These are phyloP conservation scores for Aureobasidium subglaciale DNA, from an alignment of 2,329 filamentous ascomycete species.

Conservation along the genomic window DNA sequence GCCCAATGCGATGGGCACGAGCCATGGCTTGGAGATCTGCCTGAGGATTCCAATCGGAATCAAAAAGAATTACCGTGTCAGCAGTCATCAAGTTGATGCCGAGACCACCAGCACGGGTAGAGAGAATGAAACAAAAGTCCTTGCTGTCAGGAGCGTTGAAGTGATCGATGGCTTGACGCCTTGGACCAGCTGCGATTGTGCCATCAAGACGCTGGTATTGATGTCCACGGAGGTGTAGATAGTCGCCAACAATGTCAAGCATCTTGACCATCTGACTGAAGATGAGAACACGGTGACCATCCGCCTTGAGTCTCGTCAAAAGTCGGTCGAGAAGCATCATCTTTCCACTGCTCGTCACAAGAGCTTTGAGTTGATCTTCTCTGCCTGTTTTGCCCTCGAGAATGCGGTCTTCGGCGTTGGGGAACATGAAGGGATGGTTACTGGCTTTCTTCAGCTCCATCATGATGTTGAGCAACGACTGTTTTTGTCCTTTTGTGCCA, in stretches of 20 bases:
- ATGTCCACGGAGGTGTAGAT: constrained; percentile 86
- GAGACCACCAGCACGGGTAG: constrained; percentile 90
- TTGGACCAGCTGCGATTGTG: constrained; percentile 80
- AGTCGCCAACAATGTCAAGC: constrained; percentile 92
- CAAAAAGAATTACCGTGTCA: constrained; percentile 94
- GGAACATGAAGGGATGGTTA: constrained; percentile 98
- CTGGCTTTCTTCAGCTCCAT: constrained; percentile 99
- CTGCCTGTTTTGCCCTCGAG: constrained; percentile 64
- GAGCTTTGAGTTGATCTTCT: constrained; percentile 83
- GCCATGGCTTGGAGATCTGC: constrained; percentile 98
- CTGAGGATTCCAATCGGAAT: constrained; percentile 98
- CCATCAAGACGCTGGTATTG: constrained; percentile 92
- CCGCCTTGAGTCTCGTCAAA: constrained; percentile 85
- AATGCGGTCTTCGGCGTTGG: constrained; percentile 84
- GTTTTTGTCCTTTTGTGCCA: constrained; percentile 82
- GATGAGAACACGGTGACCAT: constrained; percentile 91
- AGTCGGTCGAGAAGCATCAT: constrained; percentile 98
- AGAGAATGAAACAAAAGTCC: constrained; percentile 93
- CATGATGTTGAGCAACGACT: constrained; percentile 94
- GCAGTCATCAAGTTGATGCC: constrained; percentile 99
- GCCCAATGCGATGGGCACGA: constrained; percentile 92
- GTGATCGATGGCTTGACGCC: constrained; percentile 92
- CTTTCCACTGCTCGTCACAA: constrained; percentile 96
- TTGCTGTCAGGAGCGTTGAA: constrained; percentile 96
- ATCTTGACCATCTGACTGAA: constrained; percentile 99